Evolutionary conservation across 2,329 filamentous ascomycete genomes (phyloP).

Genomic region (Boeremia exigua): DNA sequence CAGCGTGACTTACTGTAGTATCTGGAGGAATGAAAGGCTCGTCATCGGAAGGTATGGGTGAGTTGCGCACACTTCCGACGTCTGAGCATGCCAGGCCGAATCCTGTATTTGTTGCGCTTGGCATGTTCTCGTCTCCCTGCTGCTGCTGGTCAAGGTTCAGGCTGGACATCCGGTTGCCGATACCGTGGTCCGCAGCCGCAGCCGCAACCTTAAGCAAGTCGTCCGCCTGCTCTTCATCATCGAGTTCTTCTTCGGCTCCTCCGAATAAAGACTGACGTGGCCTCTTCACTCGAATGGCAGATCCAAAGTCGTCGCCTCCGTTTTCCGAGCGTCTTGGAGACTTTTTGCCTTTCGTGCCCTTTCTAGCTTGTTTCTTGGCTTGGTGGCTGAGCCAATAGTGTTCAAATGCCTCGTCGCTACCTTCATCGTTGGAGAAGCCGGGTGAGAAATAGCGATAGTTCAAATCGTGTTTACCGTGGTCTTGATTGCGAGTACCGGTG

Average conservation of each 20-base stretch:
- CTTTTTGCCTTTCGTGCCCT: constrained; percentile 7
- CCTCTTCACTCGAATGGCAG: constrained; percentile 16
- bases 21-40: constrained; percentile 21
- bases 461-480: neutral
- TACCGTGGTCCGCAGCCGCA: neutral
- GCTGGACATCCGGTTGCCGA: constrained; percentile 22
- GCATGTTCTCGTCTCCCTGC: neutral
- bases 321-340: constrained; percentile 15
- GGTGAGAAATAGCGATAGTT: constrained; percentile 7
- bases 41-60: constrained; percentile 19
- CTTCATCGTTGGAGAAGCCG: constrained; percentile 26
- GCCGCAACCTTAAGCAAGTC: neutral
- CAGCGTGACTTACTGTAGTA: constrained; percentile 11
- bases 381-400: constrained; percentile 7
- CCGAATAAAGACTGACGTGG: constrained; percentile 27
- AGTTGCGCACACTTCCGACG: constrained; percentile 11
- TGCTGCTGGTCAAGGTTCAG: constrained; percentile 18
- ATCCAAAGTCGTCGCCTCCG: constrained; percentile 3
- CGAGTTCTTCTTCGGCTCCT: neutral
- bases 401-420: constrained; percentile 15
- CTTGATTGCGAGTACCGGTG: neutral
- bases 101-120: constrained; percentile 1
- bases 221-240: neutral
- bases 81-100: constrained; percentile 16
- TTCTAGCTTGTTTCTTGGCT: neutral